phyloP scores from a whole-genome alignment of 2,329 filamentous ascomycete genomes.

The Calonectria ilicicola region DNA sequence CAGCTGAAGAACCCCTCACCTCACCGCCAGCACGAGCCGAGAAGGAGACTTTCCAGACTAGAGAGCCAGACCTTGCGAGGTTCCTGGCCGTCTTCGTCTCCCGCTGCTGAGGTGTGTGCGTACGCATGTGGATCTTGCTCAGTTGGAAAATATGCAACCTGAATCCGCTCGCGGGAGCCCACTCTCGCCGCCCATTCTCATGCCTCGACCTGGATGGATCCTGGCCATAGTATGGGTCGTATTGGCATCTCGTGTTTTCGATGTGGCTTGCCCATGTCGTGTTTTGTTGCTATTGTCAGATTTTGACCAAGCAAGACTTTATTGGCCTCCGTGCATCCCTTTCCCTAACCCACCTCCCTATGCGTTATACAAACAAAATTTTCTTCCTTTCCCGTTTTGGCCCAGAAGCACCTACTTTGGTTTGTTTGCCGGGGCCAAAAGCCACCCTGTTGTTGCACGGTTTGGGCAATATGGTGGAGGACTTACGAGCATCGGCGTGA shows the following conservation, averaged over 20 bases:
- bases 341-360: conserved; percentile 20
- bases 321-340: conserved; percentile 20
- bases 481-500: neutral
- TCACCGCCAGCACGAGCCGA: conserved; percentile 10
- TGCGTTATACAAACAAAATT: neutral
- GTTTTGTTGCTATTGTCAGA: conserved; percentile 21
- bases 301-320: conserved; percentile 14
- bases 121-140: conserved; percentile 22
- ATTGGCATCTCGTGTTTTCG: conserved; percentile 40
- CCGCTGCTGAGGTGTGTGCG: conserved; percentile 20
- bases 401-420: neutral
- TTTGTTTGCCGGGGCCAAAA: neutral
- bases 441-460: neutral
- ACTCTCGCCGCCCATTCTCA: conserved; percentile 5
- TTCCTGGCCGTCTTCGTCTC: neutral
- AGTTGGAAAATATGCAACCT: conserved; percentile 16
- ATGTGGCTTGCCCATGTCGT: conserved; percentile 30
- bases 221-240: conserved; percentile 32
- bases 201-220: conserved; percentile 3
- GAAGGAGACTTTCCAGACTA: neutral
- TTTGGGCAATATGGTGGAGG: neutral
- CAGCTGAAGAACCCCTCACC: conserved; percentile 15
- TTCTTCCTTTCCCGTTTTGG: neutral
- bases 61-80: neutral
- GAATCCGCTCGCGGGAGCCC: conserved; percentile 8